Evolutionary conservation across 2,329 filamentous ascomycete genomes (phyloP), one percentile per base, ranked within the genome.

Genomic region (Fusarium mundagurra): DNA sequence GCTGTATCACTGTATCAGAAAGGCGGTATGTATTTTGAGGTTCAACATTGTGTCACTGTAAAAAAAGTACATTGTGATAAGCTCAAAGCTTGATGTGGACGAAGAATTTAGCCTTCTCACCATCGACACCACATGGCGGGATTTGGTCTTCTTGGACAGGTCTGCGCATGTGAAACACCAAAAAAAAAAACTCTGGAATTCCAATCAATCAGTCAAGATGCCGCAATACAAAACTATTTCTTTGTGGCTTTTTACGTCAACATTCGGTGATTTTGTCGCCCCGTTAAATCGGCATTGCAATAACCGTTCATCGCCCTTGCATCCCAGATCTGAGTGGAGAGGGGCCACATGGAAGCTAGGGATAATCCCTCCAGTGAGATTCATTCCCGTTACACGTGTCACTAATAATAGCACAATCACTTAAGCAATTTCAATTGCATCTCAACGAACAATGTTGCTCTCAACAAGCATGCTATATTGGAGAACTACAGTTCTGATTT

Each of bases 341-440:
- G 16, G 69, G 55, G 24, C 59, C 47, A 50, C 38, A 55, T 34
- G 45, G 33, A 44, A 22, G 36, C 62, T 45, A 44, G 44, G 53
- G 34, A 66, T 64, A 38, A 66, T 50, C 31, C 48, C 54, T 73
- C 69, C 70, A 73, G 48, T 73, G n/a, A 72, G 27, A 72, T 66
- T 41, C n/a, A 27, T 43, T 43, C 51, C 44, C 38, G 36, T 60
- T 27, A 43, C 69, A 72, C 70, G 70, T 72, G 70, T 43, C 39
- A 43, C 41, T 17, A 17, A 55, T n/a, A 55, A 41, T 55, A 55
- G 47, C 29, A 50, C 29, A 22, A 22, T 22, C 38, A 14, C 12
- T 41, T 0, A 6, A 41, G 38, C 38, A 41, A 9, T 13, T 48
- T 31, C 29, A 22, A 31, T 31, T 16, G 27, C 9, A 41, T 41